Evolutionary conservation across 73 alveolate genomes (phyloP).

Genomic region (Paramecium octaurelia): DNA sequence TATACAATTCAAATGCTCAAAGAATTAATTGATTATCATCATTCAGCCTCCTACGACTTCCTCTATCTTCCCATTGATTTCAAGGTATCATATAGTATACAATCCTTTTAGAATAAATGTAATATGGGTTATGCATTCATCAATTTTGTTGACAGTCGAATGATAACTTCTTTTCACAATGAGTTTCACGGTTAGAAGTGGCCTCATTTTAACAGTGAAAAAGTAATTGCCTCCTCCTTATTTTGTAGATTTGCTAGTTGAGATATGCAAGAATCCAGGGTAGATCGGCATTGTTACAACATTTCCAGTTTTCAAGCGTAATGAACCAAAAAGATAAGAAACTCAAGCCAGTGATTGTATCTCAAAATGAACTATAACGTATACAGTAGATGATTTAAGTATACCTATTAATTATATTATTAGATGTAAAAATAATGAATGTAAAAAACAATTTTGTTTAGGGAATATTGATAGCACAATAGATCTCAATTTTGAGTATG

Average conservation of each 20-base stretch:
- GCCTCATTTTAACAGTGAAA: conserved; percentile 82
- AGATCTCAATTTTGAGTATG: conserved; percentile 15
- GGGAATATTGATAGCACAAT: conserved; percentile 12
- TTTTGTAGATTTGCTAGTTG: conserved; percentile 70
- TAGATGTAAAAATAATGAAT: conserved; percentile 1
- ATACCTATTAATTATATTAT: background rate
- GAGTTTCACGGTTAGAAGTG: conserved; percentile 89
- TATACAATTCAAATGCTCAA: conserved; percentile 82
- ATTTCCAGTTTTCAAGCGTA: conserved; percentile 59
- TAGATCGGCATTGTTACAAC: conserved; percentile 33
- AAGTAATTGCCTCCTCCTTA: background rate
- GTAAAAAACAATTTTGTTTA: conserved; percentile 13
- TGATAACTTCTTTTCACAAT: conserved; percentile 79
- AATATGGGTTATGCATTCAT: conserved; percentile 98
- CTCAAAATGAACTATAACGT: conserved; percentile 43
- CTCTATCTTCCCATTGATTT: conserved; percentile 80
- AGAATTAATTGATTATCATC: conserved; percentile 82
- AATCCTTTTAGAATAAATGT: conserved; percentile 77
- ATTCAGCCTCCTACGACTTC: conserved; percentile 77
- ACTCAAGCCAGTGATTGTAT: conserved; percentile 56
- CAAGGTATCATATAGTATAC: conserved; percentile 45
- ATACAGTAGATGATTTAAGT: conserved; percentile 26
- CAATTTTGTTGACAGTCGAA: conserved; percentile 85
- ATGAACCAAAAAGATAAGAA: conserved; percentile 68
- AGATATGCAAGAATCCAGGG: conserved; percentile 92